These are phyloP conservation scores for Grigorovia yakushimaensis DNA, from an alignment of 805 yeast genomes.

Conservation along the genomic window DNA sequence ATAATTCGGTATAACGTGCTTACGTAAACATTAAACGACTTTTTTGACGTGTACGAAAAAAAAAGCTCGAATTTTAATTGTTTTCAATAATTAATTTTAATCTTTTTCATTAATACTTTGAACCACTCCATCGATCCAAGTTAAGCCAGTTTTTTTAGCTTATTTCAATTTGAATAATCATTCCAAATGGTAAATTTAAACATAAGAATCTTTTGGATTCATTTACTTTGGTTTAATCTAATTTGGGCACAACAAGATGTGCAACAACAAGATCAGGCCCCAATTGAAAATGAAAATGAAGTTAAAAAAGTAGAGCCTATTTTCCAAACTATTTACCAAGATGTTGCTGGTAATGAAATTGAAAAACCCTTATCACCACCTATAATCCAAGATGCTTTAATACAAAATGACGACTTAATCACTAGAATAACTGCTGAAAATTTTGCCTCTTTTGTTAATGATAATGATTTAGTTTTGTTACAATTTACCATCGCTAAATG, in stretches of 20 bases:
- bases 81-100: too few species aligned
- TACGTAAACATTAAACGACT: background rate
- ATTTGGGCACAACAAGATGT: background rate
- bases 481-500: conserved; percentile 97
- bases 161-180: background rate
- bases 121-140: too few species aligned
- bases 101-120: too few species aligned
- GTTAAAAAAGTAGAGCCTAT: too few species aligned
- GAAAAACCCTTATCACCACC: background rate
- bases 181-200: background rate
- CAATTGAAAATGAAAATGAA: background rate
- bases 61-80: too few species aligned
- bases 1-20: background rate
- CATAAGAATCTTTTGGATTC: too few species aligned
- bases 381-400: background rate
- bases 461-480: conserved; percentile 68
- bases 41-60: background rate
- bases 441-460: conserved; percentile 57
- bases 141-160: too few species aligned
- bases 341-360: background rate
- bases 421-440: conserved; percentile 1
- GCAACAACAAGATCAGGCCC: background rate
- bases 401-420: background rate
- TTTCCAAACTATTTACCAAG: background rate
- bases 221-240: background rate